Evolutionary conservation across 305 asterid genomes (phyloP).

Genomic region (Petunia hybrid): DNA sequence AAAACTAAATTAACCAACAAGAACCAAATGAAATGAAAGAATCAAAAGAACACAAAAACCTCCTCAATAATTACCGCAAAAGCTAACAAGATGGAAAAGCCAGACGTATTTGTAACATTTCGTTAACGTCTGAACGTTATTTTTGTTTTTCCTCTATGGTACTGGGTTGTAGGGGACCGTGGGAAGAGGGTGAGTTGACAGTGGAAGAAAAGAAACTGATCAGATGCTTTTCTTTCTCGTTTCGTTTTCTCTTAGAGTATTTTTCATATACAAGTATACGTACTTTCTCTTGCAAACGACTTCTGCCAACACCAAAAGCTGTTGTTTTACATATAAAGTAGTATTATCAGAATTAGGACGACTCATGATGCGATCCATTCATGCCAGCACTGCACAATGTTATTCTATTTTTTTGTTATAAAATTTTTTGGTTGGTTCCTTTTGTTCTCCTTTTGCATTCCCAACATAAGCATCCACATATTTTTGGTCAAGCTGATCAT

Average conservation of each 20-base stretch:
- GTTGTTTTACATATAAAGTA: not conserved
- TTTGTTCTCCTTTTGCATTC: not conserved
- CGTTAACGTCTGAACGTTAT: not conserved
- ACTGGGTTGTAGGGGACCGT: constrained; percentile 8
- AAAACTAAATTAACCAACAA: no score
- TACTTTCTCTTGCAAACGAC: not conserved
- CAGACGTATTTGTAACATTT: not conserved
- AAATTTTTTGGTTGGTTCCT: not conserved
- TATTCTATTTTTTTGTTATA: not conserved
- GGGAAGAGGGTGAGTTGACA: constrained; percentile 8
- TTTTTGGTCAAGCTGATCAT: not conserved
- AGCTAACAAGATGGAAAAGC: not conserved
- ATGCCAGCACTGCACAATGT: not conserved
- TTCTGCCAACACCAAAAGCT: constrained; percentile 13
- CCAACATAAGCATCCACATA: constrained; percentile 1
- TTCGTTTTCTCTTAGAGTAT: not conserved
- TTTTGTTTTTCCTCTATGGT: not conserved
- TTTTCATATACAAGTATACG: not conserved
- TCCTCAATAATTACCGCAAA: no score
- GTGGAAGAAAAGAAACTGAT: not conserved
- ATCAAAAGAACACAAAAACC: no score
- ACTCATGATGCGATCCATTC: not conserved
- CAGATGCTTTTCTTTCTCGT: not conserved
- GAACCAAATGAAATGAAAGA: no score
- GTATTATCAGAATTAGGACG: not conserved